Base-by-base conservation (phyloP, 2,329 filamentous ascomycete genomes). In the Botrytis fabae region DNA sequence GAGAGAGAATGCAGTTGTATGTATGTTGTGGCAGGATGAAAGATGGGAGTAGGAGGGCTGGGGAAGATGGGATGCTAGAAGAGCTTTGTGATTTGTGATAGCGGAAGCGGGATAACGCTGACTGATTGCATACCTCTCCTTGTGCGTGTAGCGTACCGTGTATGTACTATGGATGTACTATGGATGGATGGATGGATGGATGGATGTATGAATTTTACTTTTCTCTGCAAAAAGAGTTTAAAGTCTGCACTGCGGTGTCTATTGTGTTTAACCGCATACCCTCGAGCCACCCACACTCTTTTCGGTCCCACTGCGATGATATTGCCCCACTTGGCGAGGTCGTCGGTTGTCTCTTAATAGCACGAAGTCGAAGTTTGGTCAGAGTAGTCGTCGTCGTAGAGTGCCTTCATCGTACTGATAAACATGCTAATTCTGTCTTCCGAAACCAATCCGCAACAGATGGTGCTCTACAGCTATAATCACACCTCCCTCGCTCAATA, bases 171-270 rank as follows among this genome's bases (percentile, higher is more conserved):
- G 38, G 9, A n/a, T n/a, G n/a, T n/a, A n/a, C n/a, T n/a, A 38
- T n/a, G 38, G 9, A 38, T 35, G 35, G 4, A 6, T 38, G 20
- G n/a, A 16, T n/a, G 38, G 9, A 38, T n/a, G 38, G 9, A 38
- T 35, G 35, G 4, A 6, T 38, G 20, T 8, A 1, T 57, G 6
- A 57, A 5, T 57, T 28, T 28, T 57, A 57, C 51, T 18, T 64
- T 64, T 64, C 22, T 32, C 61, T 44, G 61, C n/a, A 46, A 32
- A 63, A 63, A 42, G 35, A n/a, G 35, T 40, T 40, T 60, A 60
- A 22, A 60, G 57, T 14, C 16, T 18, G 8, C 14, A n/a, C 48
- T 14, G 6, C 10, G 14, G 10, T 2, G 16, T 42, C 1, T 9
- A 38, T 38, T 9, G 1, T 38, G 38, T 38, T n/a, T n/a, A 51